Conservation (phyloP, 2,329 filamentous ascomycete species). For the Parastagonospora avenae region DNA sequence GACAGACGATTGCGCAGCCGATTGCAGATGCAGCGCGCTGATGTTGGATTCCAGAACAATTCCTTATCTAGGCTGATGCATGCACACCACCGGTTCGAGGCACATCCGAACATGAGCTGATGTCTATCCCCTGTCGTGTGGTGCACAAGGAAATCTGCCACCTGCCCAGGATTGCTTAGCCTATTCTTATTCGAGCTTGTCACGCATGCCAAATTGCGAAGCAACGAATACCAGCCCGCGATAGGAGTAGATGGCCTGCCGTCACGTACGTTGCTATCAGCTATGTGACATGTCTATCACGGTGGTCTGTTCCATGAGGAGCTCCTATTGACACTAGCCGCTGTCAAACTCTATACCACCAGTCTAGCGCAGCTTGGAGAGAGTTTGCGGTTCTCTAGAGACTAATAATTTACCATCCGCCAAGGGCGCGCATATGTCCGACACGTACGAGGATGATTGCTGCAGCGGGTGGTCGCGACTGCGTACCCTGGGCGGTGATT, state of each 20-base stretch:
- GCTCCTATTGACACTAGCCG: no score
- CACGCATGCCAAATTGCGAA: constrained; percentile 16
- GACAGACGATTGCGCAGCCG: no score
- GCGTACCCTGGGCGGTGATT: constrained; percentile 13
- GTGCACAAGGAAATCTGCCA: neutral
- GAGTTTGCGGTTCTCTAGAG: no score
- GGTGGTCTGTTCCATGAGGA: no score
- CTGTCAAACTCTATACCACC: no score
- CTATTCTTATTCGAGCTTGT: constrained; percentile 14
- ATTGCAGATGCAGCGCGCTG: neutral
- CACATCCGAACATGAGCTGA: constrained; percentile 6
- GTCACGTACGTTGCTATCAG: neutral
- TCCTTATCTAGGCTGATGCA: neutral
- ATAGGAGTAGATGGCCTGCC: neutral
- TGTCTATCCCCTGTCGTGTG: constrained; percentile 7
- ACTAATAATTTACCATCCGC: constrained; percentile 1
- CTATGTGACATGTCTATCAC: no score
- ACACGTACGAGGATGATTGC: constrained; percentile 16
- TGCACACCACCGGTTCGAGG: neutral
- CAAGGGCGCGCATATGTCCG: constrained; percentile 18
- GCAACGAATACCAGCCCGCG: neutral
- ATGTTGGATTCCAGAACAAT: neutral
- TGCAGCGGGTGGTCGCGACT: constrained; percentile 11
- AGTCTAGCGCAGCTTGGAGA: no score
- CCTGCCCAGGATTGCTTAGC: constrained; percentile 4